Percentiles rank a stretch among this genome's conserved stretches.
Evolutionary conservation across 345 rosid species (phyloP).

Genomic region (Syzygium aromaticum): DNA sequence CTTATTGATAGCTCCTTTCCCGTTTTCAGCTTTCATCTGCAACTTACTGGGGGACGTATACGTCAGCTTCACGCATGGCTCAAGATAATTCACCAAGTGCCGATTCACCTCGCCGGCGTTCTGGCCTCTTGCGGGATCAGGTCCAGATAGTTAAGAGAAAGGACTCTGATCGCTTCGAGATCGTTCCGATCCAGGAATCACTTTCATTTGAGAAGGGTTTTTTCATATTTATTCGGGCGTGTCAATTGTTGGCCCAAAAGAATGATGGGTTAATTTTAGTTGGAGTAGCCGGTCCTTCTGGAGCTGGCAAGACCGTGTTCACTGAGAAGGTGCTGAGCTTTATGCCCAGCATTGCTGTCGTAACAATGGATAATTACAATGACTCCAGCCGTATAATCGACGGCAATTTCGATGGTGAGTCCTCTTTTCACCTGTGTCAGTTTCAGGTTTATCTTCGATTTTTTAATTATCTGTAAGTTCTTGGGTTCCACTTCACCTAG

Average conservation of each 20-base stretch:
- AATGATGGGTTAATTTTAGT: constrained; percentile 84
- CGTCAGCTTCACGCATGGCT: constrained; percentile 27
- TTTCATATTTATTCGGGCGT: constrained; percentile 76
- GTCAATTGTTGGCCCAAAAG: constrained; percentile 85
- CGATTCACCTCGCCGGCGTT: constrained; percentile 74
- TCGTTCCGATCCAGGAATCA: constrained; percentile 64
- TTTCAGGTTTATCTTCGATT: background rate
- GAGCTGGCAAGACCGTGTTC: constrained; percentile 96
- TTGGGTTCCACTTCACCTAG: background rate
- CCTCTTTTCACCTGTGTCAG: background rate
- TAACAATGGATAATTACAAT: constrained; percentile 91
- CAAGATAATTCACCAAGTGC: constrained; percentile 39
- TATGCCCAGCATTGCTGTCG: constrained; percentile 91
- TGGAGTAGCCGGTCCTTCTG: constrained; percentile 98
- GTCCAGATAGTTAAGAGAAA: constrained; percentile 67
- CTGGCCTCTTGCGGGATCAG: constrained; percentile 83
- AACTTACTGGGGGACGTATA: background rate
- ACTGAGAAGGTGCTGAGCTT: constrained; percentile 87
- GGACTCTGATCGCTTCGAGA: constrained; percentile 71
- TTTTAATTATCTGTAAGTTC: background rate
- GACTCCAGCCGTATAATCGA: constrained; percentile 83
- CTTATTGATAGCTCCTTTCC: background rate
- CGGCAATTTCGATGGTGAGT: constrained; percentile 92
- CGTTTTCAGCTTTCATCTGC: background rate
- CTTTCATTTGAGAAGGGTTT: constrained; percentile 94